Conservation (phyloP, 176 grass and related monocot genomes). For the Aegilops longissima region DNA sequence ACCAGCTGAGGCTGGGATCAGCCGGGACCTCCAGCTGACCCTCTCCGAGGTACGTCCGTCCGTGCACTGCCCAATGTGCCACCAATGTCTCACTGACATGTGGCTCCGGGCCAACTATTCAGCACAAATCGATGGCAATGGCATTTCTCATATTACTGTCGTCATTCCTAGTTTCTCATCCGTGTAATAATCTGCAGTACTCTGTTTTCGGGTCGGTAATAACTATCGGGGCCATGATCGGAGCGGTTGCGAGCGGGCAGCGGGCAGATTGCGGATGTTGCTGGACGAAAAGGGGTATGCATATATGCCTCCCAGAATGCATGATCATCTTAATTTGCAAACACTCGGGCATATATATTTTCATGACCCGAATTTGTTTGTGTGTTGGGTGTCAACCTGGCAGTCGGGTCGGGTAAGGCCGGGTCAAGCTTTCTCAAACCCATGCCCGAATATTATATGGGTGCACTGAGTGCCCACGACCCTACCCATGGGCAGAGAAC, state of each 20-base stretch:
- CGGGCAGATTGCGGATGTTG: conserved; percentile 45
- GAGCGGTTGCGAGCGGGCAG: conserved; percentile 56
- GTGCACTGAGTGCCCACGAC: too few species aligned
- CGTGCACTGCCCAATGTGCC: background rate
- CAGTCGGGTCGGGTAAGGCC: too few species aligned
- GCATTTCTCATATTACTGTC: background rate
- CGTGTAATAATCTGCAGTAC: conserved; percentile 29
- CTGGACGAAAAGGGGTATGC: conserved; percentile 51
- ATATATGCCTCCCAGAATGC: too few species aligned
- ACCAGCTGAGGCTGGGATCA: conserved; percentile 50
- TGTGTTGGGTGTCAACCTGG: too few species aligned
- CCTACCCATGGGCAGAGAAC: too few species aligned
- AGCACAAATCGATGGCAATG: too few species aligned
- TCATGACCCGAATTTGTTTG: background rate
- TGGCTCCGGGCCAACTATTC: too few species aligned
- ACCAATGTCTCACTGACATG: too few species aligned
- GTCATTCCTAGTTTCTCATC: background rate
- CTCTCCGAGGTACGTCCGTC: conserved; percentile 41
- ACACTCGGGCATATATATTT: background rate
- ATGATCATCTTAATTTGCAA: background rate
- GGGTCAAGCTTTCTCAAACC: too few species aligned
- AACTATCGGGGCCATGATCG: conserved; percentile 55
- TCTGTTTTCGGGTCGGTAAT: conserved; percentile 59
- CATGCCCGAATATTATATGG: too few species aligned
- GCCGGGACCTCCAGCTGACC: conserved; percentile 47